phyloP scores from a whole-genome alignment of 805 yeast species.

The Yarrowia sp. region DNA sequence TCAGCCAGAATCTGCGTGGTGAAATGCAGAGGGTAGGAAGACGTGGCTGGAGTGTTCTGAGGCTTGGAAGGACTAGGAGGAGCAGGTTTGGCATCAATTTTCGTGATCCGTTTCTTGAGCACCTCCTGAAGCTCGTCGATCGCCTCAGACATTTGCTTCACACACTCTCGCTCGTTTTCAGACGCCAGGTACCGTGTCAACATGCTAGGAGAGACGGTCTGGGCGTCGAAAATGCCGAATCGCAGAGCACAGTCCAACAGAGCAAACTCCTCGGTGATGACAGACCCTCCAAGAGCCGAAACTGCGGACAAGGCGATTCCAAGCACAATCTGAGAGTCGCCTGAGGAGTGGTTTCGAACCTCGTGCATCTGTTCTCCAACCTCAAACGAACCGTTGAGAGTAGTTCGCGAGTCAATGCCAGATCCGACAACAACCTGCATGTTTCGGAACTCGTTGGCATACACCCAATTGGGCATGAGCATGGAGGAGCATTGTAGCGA shows the following conservation, averaged over 20 bases:
- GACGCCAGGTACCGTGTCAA: slow-evolving; percentile 15
- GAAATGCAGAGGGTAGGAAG: slow-evolving; percentile 28
- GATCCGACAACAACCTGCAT: slow-evolving; percentile 25
- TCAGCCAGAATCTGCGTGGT: slow-evolving; percentile 18
- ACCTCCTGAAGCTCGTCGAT: slow-evolving; percentile 2
- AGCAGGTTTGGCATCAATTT: background rate
- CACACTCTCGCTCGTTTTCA: slow-evolving; percentile 11
- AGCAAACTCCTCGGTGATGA: slow-evolving; percentile 17
- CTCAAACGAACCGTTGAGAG: slow-evolving; percentile 32
- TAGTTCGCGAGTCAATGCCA: slow-evolving; percentile 15
- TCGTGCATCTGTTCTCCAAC: slow-evolving; percentile 33
- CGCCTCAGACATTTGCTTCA: background rate
- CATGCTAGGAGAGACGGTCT: slow-evolving; percentile 19
- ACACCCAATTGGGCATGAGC: slow-evolving; percentile 32
- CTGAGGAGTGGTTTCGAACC: background rate
- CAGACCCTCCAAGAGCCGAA: slow-evolving; percentile 5
- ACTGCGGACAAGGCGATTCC: slow-evolving; percentile 14
- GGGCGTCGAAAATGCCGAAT: slow-evolving; percentile 31
- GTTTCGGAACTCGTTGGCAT: slow-evolving; percentile 34
- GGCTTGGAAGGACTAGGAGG: background rate
- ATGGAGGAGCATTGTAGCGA: slow-evolving; percentile 22
- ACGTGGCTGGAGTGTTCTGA: background rate
- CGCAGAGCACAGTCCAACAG: slow-evolving; percentile 12
- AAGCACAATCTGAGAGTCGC: slow-evolving; percentile 24
- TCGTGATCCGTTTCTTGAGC: background rate